These are phyloP conservation scores for Xerocomus spinulosus DNA, from an alignment of 768 basidiomycete genomes.

Conservation along the genomic window DNA sequence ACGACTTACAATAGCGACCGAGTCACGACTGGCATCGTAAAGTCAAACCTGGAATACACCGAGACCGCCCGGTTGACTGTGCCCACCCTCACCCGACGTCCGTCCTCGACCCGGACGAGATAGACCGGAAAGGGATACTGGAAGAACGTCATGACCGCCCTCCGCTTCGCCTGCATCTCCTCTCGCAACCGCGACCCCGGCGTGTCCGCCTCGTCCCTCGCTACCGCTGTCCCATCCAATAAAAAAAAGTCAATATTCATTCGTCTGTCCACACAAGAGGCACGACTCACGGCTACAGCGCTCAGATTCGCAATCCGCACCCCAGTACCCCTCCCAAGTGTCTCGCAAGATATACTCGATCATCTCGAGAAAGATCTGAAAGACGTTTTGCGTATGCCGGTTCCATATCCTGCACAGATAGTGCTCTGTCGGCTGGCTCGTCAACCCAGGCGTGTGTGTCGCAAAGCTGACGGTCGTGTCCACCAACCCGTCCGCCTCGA, in stretches of 20 bases:
- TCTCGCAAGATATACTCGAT: conserved; percentile 12
- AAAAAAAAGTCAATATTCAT: too few relatives aligned
- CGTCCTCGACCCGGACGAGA: conserved; percentile 12
- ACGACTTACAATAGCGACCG: conserved; percentile 16
- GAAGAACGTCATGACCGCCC: conserved; percentile 15
- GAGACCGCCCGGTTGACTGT: conserved; percentile 10
- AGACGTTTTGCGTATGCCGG: conserved; percentile 9
- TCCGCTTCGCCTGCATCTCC: conserved; percentile 16
- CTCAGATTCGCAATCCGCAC: neutral
- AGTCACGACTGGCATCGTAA: conserved; percentile 15
- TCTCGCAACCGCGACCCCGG: conserved; percentile 6
- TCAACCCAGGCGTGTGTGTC: neutral
- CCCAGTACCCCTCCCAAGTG: neutral
- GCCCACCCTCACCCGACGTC: conserved; percentile 15
- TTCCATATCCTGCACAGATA: conserved; percentile 23
- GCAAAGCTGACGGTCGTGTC: conserved; percentile 5
- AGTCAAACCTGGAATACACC: conserved; percentile 13
- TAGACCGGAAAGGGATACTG: conserved; percentile 13
- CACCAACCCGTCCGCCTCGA: conserved; percentile 11
- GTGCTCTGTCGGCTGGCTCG: conserved; percentile 6
- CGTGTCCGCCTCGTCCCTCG: neutral
- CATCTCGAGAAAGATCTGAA: conserved; percentile 16
- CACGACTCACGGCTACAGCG: conserved; percentile 1
- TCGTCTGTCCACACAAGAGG: too few relatives aligned
- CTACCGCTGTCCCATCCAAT: neutral